Evolutionary conservation across 2,329 filamentous ascomycete species (phyloP).

Genomic region (Botryotinia globosa): DNA sequence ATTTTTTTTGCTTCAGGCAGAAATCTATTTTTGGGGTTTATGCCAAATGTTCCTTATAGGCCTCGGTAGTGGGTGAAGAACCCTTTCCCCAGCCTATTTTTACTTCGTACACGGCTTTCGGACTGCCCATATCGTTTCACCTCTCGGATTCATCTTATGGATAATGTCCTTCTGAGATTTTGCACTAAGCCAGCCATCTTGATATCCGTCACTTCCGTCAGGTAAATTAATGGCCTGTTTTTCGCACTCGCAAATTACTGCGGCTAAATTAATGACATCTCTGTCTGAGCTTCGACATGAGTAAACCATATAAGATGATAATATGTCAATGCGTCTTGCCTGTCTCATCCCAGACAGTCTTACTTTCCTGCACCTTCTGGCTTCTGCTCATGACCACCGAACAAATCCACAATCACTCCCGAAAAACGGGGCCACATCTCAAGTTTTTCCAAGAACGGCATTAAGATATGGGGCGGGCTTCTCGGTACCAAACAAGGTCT

Average conservation of each 20-base stretch:
- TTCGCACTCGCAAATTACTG: neutral
- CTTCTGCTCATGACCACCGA: neutral
- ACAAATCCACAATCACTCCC: neutral
- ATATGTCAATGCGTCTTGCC: neutral
- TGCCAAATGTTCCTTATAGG: no score
- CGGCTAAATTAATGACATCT: neutral
- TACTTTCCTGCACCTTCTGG: neutral
- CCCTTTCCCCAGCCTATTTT: neutral
- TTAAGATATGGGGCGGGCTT: slow-evolving; percentile 8
- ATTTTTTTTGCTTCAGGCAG: no score
- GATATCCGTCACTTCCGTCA: neutral
- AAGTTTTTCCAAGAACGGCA: neutral
- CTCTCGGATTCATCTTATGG: neutral
- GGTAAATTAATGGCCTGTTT: neutral
- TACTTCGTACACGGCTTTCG: neutral
- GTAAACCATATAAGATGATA: neutral
- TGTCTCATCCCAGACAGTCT: neutral
- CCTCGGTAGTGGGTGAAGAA: neutral
- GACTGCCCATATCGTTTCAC: neutral
- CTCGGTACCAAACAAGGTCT: neutral
- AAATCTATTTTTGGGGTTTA: no score
- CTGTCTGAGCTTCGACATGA: neutral
- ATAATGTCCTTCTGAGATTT: neutral
- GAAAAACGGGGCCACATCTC: neutral
- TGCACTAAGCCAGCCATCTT: neutral